phyloP scores from a whole-genome alignment of 1,284 basidiomycete genomes.

The Pseudomicrostroma phylloplanum region DNA sequence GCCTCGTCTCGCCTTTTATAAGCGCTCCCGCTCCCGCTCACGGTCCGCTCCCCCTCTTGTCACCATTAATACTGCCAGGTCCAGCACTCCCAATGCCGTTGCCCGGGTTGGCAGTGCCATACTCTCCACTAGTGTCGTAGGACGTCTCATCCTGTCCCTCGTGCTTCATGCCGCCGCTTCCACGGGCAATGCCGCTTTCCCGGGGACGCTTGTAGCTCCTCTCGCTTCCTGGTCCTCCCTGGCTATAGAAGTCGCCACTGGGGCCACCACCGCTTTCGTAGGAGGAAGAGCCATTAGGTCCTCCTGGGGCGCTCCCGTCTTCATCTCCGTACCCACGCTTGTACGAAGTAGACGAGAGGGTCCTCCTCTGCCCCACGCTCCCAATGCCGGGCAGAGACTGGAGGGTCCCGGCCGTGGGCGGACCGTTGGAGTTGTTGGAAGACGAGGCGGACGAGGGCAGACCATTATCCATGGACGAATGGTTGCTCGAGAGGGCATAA shows the following conservation, averaged over 20 bases:
- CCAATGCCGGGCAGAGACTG: not conserved
- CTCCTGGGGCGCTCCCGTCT: not conserved
- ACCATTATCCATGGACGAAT: not conserved
- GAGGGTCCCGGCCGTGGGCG: not conserved
- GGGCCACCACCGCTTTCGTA: not conserved
- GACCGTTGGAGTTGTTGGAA: not conserved
- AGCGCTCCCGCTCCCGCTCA: not conserved
- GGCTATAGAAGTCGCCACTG: not conserved
- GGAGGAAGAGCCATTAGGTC: not conserved
- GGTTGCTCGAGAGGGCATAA: not conserved
- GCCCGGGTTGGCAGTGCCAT: not conserved
- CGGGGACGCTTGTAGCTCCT: not conserved
- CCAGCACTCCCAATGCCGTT: not conserved
- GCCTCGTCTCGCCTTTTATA: not conserved
- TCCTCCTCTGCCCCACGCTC: not conserved
- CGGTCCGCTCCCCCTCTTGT: not conserved
- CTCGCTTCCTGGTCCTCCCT: not conserved
- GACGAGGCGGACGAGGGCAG: not conserved
- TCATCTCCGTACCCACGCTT: slow-evolving; percentile 1
- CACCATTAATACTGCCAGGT: not conserved
- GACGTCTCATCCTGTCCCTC: not conserved
- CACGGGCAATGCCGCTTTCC: not conserved
- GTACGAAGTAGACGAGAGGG: not conserved
- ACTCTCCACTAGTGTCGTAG: not conserved
- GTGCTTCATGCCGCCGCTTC: not conserved